A percentile compares a stretch with the other conserved stretches of the same genome.
Evolutionary conservation across 306 rosid genomes (phyloP).

Genomic region (Macrotyloma uniflorum): DNA sequence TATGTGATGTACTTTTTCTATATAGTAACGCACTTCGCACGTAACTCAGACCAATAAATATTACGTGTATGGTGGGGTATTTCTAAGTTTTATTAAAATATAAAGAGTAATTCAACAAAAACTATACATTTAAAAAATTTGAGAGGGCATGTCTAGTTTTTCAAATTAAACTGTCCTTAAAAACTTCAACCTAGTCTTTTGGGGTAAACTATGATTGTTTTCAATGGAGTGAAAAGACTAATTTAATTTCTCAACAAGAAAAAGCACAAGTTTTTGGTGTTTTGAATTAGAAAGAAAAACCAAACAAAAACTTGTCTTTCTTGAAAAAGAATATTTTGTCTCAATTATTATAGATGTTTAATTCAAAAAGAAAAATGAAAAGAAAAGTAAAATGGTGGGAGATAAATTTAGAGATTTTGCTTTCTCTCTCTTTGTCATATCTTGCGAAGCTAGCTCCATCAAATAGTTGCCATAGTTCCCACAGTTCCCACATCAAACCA

Average conservation of each 20-base stretch:
- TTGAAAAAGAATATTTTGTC: background rate
- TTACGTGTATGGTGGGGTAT: background rate
- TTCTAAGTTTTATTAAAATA: background rate
- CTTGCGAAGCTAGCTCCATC: constrained; percentile 52
- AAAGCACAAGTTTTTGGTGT: background rate
- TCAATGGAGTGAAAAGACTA: too few species aligned
- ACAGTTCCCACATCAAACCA: constrained; percentile 65
- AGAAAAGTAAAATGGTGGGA: background rate
- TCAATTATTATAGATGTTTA: background rate
- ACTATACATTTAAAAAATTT: too few species aligned
- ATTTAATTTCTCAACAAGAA: too few species aligned
- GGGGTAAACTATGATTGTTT: too few species aligned
- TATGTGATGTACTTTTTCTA: background rate
- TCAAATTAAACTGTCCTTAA: too few species aligned
- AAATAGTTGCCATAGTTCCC: constrained; percentile 70
- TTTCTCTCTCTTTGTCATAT: constrained; percentile 56
- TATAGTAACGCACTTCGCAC: background rate
- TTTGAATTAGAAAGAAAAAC: background rate
- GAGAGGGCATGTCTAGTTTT: background rate
- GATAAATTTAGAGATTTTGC: background rate
- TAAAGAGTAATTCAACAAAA: background rate
- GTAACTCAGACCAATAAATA: background rate
- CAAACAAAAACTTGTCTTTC: background rate
- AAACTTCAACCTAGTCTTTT: too few species aligned
- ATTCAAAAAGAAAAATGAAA: background rate